Percentiles rank a stretch among this genome's conserved stretches.
These are phyloP conservation scores for Elaeis guineensis DNA, from an alignment of 176 grass and related monocot genomes.

Conservation along the genomic window DNA sequence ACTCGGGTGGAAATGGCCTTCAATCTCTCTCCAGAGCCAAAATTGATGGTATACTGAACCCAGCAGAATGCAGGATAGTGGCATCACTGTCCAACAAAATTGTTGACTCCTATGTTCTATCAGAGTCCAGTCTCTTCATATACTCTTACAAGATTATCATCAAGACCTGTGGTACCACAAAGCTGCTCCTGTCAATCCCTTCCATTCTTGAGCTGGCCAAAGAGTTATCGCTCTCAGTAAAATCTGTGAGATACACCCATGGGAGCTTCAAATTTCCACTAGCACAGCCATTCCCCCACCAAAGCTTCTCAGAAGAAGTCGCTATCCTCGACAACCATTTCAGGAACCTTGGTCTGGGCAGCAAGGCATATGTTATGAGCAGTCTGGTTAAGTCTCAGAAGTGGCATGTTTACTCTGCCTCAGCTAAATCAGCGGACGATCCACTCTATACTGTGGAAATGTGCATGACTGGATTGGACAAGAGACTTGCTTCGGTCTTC, in stretches of 20 bases:
- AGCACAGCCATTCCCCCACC: not conserved
- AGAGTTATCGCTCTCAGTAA: too few species aligned
- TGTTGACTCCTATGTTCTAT: not conserved
- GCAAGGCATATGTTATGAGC: not conserved
- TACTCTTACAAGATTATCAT: not conserved
- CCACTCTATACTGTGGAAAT: not conserved
- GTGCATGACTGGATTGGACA: constrained; percentile 9
- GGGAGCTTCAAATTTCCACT: not conserved
- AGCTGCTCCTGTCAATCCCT: too few species aligned
- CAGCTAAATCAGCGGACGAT: too few species aligned
- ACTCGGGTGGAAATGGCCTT: not conserved
- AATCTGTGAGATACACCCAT: not conserved
- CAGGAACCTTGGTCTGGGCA: not conserved
- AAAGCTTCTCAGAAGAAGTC: constrained; percentile 1
- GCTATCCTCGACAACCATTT: not conserved
- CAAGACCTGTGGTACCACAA: constrained; percentile 4
- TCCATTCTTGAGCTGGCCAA: constrained; percentile 1
- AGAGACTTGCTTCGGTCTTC: not conserved
- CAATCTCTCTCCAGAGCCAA: not conserved
- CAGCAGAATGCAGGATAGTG: not conserved
- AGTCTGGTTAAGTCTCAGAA: not conserved
- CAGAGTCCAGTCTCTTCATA: constrained; percentile 3
- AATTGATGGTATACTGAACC: not conserved
- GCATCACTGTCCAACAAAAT: not conserved
- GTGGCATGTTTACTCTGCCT: not conserved